Base-by-base conservation (phyloP, 352 stramenopile species). In the Thraustochytrium striatum region DNA sequence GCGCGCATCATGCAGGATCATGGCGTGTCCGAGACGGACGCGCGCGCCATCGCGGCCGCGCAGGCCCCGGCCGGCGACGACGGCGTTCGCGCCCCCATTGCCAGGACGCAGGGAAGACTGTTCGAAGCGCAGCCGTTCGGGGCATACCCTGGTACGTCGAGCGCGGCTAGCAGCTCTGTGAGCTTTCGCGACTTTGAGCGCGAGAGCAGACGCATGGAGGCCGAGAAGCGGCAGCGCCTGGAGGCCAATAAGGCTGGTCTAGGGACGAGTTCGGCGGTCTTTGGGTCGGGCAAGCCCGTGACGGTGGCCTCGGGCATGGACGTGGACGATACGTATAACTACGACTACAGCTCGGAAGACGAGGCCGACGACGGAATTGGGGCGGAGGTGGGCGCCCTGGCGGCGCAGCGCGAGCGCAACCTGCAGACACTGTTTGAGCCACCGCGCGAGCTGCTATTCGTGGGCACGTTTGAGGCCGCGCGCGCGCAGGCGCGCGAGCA, bases 351-450 rank as follows among this genome's bases (percentile, higher is more conserved):
- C 25, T 55, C 47, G 47, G 47, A 55, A 25, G 25, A 21, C 16
- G n/a, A n/a, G n/a, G n/a, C n/a, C n/a, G n/a, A n/a, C n/a, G n/a
- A n/a, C n/a, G n/a, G n/a, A n/a, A n/a, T n/a, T n/a, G n/a, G n/a
- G n/a, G n/a, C n/a, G n/a, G n/a, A n/a, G n/a, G n/a, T n/a, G n/a
- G n/a, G n/a, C n/a, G n/a, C n/a, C n/a, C n/a, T n/a, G n/a, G 9
- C 43, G 8, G 55, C 28, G 28, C 38, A 39, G 8, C 28, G 25
- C 9, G 58, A 79, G 35, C 33, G 36, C 19, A 80, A 70, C 28
- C 85, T 92, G 53, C 65, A 92, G 65, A 72, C 84, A 55, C 65
- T 75, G 19, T 52, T 89, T 11, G 78, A 73, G 25, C 43, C 59
- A 7, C 72, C 28, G 32, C 1, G 61, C 30, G 33, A 72, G 43